Conservation (phyloP, 495 filamentous ascomycete genomes). For the Aspergillus funiculosus region DNA sequence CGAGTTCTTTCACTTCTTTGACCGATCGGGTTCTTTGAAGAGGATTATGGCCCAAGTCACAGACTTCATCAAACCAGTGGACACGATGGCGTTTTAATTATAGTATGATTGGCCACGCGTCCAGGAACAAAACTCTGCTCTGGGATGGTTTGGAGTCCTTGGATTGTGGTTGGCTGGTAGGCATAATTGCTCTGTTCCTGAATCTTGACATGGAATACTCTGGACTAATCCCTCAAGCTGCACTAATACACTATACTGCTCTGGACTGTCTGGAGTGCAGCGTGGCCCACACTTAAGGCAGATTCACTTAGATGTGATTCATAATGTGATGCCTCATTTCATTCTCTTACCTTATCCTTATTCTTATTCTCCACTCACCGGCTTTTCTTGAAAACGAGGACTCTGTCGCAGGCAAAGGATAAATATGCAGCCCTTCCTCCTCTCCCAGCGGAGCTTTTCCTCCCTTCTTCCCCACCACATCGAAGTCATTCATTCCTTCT, state of each 20-base stretch:
- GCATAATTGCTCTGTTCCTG: constrained; percentile 1
- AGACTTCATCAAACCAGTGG: too few species aligned
- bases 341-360: not conserved
- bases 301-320: not conserved
- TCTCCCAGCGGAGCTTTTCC: not conserved
- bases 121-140: constrained; percentile 4
- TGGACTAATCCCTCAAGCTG: too few species aligned
- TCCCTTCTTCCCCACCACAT: not conserved
- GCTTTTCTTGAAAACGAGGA: not conserved
- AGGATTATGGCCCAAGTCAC: too few species aligned
- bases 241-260: too few species aligned
- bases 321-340: constrained; percentile 4
- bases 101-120: not conserved
- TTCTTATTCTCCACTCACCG: too few species aligned
- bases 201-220: constrained; percentile 1
- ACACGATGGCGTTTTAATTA: too few species aligned
- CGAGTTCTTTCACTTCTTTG: too few species aligned
- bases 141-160: too few species aligned
- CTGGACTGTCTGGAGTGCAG: too few species aligned
- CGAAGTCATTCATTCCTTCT: constrained; percentile 10
- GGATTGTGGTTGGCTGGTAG: not conserved
- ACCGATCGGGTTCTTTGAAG: too few species aligned
- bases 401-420: not conserved
- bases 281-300: constrained; percentile 1
- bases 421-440: constrained; percentile 1